Evolutionary conservation across 2,329 filamentous ascomycete species (phyloP), one percentile per base, ranked within the genome.

Genomic region (Paradendryphiella salina): DNA sequence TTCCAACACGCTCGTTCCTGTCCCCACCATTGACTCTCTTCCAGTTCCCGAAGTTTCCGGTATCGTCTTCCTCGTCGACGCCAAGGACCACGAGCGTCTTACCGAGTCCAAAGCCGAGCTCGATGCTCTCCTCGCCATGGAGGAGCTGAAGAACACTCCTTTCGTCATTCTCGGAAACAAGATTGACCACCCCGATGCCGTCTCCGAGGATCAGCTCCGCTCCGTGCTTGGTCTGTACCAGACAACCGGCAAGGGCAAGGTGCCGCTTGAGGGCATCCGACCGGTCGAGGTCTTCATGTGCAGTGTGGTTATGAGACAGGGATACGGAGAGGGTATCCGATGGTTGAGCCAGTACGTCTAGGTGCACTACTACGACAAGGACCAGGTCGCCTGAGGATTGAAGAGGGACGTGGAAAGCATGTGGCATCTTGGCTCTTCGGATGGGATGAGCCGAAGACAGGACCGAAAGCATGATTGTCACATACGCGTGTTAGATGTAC

Each of bases 121-220:
- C 57, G 94, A 99, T 72, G 91, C 74, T 7, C 88, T 97, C 44
- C 83, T 99, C 63, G 86, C 89, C 57, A 96, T 99, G 93, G 94
- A 99, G 79, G 93, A 97, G 73, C 85, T 99, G 32, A 80, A 85
- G 73, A 96, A 96, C 82, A 94, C 96, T 7, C 94, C 94, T 46
- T 97, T 97, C 76, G 85, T 97, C 56, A 85, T 99, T 65, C 85
- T 99, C 59, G 94, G 94, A 66, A 99, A 99, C 85, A 99, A 99
- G 85, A 99, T 99, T 75, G 94, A 99, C 76, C 92, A 97, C 80
- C 92, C 92, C 46, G 89, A 95, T 65, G 94, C 94, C 57, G 87
- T 97, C 46, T 93, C 88, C 61, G 94, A 99, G 82, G 93, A 97
- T 68, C 90, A 96, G 79, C 83, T 97, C 71, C 85, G 94, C 75